phyloP scores from a whole-genome alignment of 2,329 filamentous ascomycete species.

The Fusarium euwallaceae region DNA sequence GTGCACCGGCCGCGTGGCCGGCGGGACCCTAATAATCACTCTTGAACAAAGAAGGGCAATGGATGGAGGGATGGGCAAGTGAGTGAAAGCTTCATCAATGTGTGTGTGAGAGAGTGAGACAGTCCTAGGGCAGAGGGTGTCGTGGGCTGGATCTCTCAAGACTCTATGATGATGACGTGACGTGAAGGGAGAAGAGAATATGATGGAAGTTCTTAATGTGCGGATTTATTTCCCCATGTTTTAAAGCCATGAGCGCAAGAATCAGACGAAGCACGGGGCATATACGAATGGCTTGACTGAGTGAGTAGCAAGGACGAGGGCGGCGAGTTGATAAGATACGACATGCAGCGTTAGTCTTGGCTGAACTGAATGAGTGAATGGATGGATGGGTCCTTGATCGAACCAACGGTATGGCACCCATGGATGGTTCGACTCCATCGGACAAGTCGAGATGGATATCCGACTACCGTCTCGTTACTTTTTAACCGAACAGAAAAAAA shows the following conservation, averaged over 20 bases:
- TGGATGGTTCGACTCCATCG: background rate
- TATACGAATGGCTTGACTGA: constrained; percentile 2
- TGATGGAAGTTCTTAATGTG: constrained; percentile 9
- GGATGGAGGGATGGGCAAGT: background rate
- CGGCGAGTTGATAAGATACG: constrained; percentile 8
- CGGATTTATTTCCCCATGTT: background rate
- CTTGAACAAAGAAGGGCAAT: background rate
- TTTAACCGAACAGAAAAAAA: background rate
- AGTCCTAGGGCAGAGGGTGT: constrained; percentile 23
- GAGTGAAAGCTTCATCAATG: background rate
- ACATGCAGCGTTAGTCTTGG: background rate
- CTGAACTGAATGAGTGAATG: background rate
- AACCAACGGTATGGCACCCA: background rate
- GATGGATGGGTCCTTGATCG: background rate
- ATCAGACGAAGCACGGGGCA: background rate
- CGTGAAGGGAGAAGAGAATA: constrained; percentile 1
- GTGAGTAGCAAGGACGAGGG: background rate
- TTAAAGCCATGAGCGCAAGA: background rate
- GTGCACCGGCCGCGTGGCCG: constrained; percentile 23
- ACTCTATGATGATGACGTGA: background rate
- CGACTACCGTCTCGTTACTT: background rate
- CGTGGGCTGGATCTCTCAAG: constrained; percentile 5
- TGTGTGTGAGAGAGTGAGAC: constrained; percentile 27
- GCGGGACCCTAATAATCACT: background rate
- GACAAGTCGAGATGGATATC: background rate